Evolutionary conservation across 257 asterid species (phyloP), one percentile per base, ranked within the genome.

Genomic region (Gynochthodes officinalis): DNA sequence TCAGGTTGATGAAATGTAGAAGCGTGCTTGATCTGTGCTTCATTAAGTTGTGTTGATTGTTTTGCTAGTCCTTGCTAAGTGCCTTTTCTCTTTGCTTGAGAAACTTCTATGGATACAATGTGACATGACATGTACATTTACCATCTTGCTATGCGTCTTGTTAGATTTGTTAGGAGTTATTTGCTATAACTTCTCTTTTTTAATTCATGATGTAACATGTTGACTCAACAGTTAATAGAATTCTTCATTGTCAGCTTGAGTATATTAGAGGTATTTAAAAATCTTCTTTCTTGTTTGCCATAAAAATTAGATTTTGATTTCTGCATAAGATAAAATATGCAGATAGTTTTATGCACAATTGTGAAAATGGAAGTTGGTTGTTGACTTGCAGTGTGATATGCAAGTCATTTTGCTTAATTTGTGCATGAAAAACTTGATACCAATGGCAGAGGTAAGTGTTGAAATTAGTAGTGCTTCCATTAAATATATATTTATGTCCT

Each of bases 1-100:
- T 94, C 88, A 91, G 99, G 97, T 89, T 69, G 39, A 53, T 54
- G 53, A 61, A 30, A 76, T 40, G 27, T 61, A 35, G 14, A n/a
- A 52, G 50, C 39, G 18, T 19, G n/a, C 62, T 50, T 63, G 14
- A 48, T 33, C 19, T 35, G 46, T 40, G 33, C 35, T 64, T 40
- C 49, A 44, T 67, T 78, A 62, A 35, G 19, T 40, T 73, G 63
- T 19, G 42, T 30, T 52, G 44, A 64, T 74, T 40, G 15, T 70
- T 8, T 70, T 64, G 25, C 63, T 49, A 35, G 42, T 53, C 40
- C 25, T 44, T 57, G 58, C 30, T 52, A 66, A 44, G 16, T 66
- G 25, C n/a, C 11, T 16, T 28, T 13, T 16, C 52, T 42, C 23
- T 1, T 43, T 59, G 42, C 21, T 58, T 42, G 43, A 43, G 9